Evolutionary conservation across 352 stramenopile genomes (phyloP).

Genomic region (Aphanomyces astaci): DNA sequence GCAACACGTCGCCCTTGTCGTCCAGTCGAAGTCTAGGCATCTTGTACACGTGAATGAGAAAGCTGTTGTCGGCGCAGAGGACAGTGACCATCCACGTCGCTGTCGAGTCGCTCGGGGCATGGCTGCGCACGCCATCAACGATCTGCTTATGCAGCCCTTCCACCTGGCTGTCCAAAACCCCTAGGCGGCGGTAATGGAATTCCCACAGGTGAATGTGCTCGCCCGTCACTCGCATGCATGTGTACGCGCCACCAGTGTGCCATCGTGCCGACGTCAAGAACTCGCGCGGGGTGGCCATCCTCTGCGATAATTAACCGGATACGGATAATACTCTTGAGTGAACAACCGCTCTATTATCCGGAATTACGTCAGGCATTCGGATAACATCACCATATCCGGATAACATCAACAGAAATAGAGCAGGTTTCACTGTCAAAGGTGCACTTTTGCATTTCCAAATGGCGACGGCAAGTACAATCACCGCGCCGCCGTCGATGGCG

Average conservation of each 20-base stretch:
- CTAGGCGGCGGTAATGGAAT: slow-evolving; percentile 5
- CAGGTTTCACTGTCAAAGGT: no score
- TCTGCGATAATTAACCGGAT: not conserved
- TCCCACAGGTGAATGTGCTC: slow-evolving; percentile 12
- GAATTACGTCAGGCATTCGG: no score
- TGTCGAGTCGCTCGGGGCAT: not conserved
- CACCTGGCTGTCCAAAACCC: not conserved
- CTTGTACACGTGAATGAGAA: slow-evolving; percentile 45
- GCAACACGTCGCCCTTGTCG: not conserved
- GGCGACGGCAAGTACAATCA: not conserved
- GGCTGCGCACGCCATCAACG: not conserved
- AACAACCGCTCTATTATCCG: no score
- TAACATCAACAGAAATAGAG: no score
- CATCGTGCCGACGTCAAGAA: slow-evolving; percentile 3
- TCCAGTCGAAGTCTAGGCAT: slow-evolving; percentile 36
- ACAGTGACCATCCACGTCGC: slow-evolving; percentile 46
- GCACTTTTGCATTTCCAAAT: not conserved
- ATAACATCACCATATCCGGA: no score
- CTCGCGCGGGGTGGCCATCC: not conserved
- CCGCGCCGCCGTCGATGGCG: not conserved
- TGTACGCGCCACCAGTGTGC: slow-evolving; percentile 5
- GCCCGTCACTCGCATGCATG: slow-evolving; percentile 3
- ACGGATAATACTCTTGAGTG: no score
- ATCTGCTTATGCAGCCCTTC: not conserved
- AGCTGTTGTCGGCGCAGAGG: slow-evolving; percentile 35